These are phyloP conservation scores for Cryptosporidium ryanae DNA, from an alignment of 169 alveolate species.

Conservation along the genomic window DNA sequence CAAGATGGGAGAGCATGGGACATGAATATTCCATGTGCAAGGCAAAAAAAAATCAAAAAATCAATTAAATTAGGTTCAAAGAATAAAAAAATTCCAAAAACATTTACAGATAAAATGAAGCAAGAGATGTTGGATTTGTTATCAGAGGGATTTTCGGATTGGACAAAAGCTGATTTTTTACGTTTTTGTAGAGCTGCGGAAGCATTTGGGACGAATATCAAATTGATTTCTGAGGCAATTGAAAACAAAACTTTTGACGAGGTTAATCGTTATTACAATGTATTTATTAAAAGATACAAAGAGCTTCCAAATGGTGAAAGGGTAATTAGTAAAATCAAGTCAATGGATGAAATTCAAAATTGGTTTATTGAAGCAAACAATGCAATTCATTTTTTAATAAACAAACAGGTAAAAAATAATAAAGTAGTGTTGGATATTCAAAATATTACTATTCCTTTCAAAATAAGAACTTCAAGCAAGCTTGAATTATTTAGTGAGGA, in stretches of 20 bases:
- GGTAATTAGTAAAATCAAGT: constrained; percentile 37
- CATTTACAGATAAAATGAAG: constrained; percentile 39
- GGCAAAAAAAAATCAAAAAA: constrained; percentile 80
- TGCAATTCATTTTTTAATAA: constrained; percentile 34
- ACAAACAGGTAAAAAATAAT: constrained; percentile 33
- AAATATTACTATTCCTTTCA: constrained; percentile 32
- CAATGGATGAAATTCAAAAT: constrained; percentile 41
- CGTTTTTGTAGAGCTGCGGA: constrained; percentile 84
- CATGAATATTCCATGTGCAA: constrained; percentile 80
- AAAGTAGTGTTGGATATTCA: constrained; percentile 6
- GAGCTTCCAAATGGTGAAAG: constrained; percentile 52
- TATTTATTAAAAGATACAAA: constrained; percentile 46
- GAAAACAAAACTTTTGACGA: constrained; percentile 57
- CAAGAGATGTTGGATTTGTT: constrained; percentile 75
- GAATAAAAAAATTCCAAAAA: constrained; percentile 18
- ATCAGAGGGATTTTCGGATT: constrained; percentile 83
- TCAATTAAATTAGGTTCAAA: constrained; percentile 27
- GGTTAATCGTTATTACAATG: constrained; percentile 39
- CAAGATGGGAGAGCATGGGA: constrained; percentile 73
- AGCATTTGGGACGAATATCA: constrained; percentile 81
- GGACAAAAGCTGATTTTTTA: constrained; percentile 87
- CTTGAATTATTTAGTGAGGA: constrained; percentile 39
- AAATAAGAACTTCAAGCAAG: constrained; percentile 10
- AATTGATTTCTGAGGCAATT: constrained; percentile 22
- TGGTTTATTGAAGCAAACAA: constrained; percentile 58